Percentiles rank a stretch among this genome's conserved stretches.
Conservation (phyloP, 2,329 filamentous ascomycete genomes). For the Phaeosphaeria sp. region DNA sequence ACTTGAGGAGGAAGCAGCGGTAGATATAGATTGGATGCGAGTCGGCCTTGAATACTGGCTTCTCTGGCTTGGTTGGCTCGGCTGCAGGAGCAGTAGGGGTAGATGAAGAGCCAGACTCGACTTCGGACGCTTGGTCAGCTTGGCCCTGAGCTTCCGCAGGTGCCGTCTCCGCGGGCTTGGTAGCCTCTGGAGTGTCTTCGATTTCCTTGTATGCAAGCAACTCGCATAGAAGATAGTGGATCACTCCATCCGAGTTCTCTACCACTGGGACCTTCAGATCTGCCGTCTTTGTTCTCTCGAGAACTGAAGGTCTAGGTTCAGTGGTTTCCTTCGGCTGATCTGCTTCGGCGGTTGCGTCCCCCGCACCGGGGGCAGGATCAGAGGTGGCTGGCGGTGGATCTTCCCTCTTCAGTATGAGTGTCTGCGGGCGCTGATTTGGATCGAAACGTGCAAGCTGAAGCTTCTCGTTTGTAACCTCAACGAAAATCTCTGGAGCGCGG, state of each 20-base stretch:
- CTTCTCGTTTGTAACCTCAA: constrained; percentile 85
- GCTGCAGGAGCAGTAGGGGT: constrained; percentile 11
- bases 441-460: constrained; percentile 75
- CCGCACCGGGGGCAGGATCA: constrained; percentile 18
- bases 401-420: constrained; percentile 60
- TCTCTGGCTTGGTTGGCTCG: constrained; percentile 59
- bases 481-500: constrained; percentile 83
- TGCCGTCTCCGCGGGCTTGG: constrained; percentile 52
- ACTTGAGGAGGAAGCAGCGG: constrained; percentile 91
- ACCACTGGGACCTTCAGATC: constrained; percentile 85
- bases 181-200: constrained; percentile 75
- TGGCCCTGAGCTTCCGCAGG: constrained; percentile 25
- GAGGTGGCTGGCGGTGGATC: constrained; percentile 37
- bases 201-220: constrained; percentile 91
- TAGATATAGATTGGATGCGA: constrained; percentile 97
- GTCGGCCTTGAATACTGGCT: constrained; percentile 84
- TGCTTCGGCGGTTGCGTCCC: constrained; percentile 41
- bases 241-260: constrained; percentile 91
- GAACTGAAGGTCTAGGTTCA: constrained; percentile 54
- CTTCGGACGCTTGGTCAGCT: constrained; percentile 1
- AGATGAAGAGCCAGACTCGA: constrained; percentile 12
- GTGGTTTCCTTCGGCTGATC: constrained; percentile 44
- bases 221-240: constrained; percentile 93
- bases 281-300: constrained; percentile 68
- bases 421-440: constrained; percentile 59